phyloP scores from a whole-genome alignment of 169 alveolate genomes.

The Blepharisma undulans region DNA sequence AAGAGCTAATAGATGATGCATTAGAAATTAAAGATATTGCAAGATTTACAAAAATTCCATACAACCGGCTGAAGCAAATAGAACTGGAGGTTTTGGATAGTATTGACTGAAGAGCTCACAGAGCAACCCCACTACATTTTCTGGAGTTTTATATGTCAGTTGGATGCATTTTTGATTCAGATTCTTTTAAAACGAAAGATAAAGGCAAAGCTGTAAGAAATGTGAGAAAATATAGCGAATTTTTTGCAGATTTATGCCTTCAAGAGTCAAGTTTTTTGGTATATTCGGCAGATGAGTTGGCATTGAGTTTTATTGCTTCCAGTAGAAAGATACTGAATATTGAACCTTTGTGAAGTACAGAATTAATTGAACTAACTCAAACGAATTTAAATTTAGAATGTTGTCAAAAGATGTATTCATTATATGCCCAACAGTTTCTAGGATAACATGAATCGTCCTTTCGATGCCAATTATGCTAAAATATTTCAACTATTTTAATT shows the following conservation, averaged over 20 bases:
- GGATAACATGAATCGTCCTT: neutral
- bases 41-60: neutral
- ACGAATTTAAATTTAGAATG: neutral
- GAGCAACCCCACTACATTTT: slow-evolving; percentile 5
- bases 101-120: neutral
- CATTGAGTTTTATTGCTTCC: neutral
- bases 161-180: neutral
- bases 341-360: neutral
- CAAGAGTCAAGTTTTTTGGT: neutral
- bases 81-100: neutral
- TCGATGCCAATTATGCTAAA: no score
- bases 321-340: neutral
- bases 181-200: neutral
- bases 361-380: neutral
- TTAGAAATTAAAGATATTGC: neutral
- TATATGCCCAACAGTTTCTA: neutral
- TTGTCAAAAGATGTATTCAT: neutral
- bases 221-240: slow-evolving; percentile 13
- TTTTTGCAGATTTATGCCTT: slow-evolving; percentile 2
- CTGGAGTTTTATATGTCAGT: neutral
- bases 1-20: neutral
- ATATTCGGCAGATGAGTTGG: neutral
- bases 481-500: no score
- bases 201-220: neutral
- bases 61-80: neutral